These are phyloP conservation scores for Barnettozyma vustinii DNA, from an alignment of 805 yeast species.

Conservation along the genomic window DNA sequence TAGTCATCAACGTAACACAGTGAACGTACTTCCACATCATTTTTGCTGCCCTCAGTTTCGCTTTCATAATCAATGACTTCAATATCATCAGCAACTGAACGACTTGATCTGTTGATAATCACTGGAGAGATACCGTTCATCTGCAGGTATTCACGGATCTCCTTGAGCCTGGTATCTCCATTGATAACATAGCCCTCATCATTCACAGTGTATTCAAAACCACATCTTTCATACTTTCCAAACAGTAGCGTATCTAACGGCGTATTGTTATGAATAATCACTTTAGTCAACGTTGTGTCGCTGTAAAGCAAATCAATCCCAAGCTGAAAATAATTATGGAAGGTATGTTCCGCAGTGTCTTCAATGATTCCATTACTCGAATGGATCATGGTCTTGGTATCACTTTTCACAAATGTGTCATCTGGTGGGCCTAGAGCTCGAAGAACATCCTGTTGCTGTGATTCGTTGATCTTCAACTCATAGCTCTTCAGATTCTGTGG, in stretches of 20 bases:
- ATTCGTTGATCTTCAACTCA: constrained; percentile 32
- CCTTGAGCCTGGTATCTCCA: not conserved
- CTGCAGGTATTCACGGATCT: not conserved
- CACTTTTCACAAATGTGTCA: constrained; percentile 42
- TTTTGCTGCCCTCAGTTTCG: constrained; percentile 29
- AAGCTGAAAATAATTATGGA: constrained; percentile 50
- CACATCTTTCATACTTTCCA: constrained; percentile 47
- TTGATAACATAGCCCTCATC: not conserved
- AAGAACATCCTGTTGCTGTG: constrained; percentile 46
- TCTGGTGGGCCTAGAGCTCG: constrained; percentile 52
- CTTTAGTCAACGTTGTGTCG: constrained; percentile 35
- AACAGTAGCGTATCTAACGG: constrained; percentile 43
- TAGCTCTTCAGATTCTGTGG: constrained; percentile 14
- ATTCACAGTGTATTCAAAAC: constrained; percentile 26
- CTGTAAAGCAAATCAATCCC: constrained; percentile 54
- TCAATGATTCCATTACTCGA: constrained; percentile 10
- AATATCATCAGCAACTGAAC: constrained; percentile 24
- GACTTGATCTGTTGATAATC: constrained; percentile 16
- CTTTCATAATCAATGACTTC: constrained; percentile 29
- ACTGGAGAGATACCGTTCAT: constrained; percentile 7
- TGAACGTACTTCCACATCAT: constrained; percentile 6
- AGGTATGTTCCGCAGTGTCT: constrained; percentile 22
- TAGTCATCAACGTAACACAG: constrained; percentile 5
- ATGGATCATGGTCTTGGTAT: constrained; percentile 37
- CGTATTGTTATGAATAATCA: constrained; percentile 48